phyloP scores from a whole-genome alignment of 305 asterid species.

The Fraxinus greggii region DNA sequence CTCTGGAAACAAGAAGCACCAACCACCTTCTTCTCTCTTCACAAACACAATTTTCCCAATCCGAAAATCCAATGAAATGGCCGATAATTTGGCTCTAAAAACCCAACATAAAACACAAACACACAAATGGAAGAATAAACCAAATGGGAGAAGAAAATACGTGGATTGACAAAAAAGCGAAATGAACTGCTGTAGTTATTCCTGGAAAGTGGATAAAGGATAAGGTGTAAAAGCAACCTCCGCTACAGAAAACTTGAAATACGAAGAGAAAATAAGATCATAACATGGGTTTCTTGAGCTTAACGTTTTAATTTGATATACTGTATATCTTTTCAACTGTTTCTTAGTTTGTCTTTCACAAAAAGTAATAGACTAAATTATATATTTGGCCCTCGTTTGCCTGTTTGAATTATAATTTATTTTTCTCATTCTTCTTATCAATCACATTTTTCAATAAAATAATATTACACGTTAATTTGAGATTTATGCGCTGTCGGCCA shows the following conservation, averaged over 20 bases:
- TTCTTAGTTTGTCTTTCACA: slow-evolving; percentile 46
- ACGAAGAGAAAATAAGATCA: neutral
- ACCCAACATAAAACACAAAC: slow-evolving; percentile 8
- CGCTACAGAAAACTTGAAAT: slow-evolving; percentile 21
- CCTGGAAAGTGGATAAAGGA: slow-evolving; percentile 10
- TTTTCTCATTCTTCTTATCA: too few relatives aligned
- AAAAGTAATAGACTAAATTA: slow-evolving; percentile 16
- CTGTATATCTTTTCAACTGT: slow-evolving; percentile 38
- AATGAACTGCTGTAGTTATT: neutral
- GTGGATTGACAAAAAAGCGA: slow-evolving; percentile 1
- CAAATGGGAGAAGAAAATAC: neutral
- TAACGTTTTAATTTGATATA: neutral
- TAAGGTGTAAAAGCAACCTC: slow-evolving; percentile 19
- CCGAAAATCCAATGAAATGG: slow-evolving; percentile 3
- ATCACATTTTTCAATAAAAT: too few relatives aligned
- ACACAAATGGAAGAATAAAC: neutral
- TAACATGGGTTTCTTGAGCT: slow-evolving; percentile 1
- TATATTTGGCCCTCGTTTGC: neutral
- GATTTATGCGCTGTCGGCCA: slow-evolving; percentile 4
- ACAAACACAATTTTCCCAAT: neutral
- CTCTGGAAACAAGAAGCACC: slow-evolving; percentile 4
- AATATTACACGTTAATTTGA: neutral
- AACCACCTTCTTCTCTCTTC: slow-evolving; percentile 17
- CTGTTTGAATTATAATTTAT: too few relatives aligned
- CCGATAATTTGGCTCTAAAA: neutral